Conservation (phyloP, 495 filamentous ascomycete genomes). For the Penicillium egyptiacum region DNA sequence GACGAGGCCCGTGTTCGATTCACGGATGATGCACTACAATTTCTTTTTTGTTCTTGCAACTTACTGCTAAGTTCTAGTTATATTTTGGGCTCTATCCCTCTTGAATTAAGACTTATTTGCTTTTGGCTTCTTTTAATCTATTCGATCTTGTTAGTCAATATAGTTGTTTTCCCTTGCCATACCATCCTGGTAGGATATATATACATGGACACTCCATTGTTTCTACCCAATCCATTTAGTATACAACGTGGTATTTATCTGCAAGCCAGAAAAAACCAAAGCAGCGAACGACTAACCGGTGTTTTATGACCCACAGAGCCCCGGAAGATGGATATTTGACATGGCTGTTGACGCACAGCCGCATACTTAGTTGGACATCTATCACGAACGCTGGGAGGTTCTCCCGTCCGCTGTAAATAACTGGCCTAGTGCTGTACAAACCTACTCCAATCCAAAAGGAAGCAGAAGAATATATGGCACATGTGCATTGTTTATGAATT, state of each 20-base stretch:
- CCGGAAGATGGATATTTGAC: not conserved
- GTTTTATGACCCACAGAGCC: not conserved
- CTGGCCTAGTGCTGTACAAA: not conserved
- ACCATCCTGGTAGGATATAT: not conserved
- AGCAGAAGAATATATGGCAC: not conserved
- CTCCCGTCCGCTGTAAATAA: not conserved
- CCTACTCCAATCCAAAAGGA: not conserved
- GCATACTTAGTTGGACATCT: not conserved
- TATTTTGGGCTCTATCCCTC: not conserved
- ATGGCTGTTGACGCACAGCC: not conserved
- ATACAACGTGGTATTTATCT: too few relatives aligned
- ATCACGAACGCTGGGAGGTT: not conserved
- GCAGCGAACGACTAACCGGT: not conserved
- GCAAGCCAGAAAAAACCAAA: not conserved
- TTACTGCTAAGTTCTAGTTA: not conserved
- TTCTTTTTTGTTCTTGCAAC: constrained; percentile 11
- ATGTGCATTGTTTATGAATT: constrained; percentile 7
- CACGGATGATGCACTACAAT: constrained; percentile 55
- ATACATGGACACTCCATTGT: not conserved
- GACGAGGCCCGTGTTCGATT: constrained; percentile 61
- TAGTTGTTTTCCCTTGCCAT: too few relatives aligned
- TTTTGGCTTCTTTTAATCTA: too few relatives aligned
- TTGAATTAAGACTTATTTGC: not conserved
- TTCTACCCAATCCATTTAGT: not conserved
- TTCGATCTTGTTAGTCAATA: not conserved